Evolutionary conservation across 345 rosid genomes (phyloP).

Genomic region (Trapa incisa): DNA sequence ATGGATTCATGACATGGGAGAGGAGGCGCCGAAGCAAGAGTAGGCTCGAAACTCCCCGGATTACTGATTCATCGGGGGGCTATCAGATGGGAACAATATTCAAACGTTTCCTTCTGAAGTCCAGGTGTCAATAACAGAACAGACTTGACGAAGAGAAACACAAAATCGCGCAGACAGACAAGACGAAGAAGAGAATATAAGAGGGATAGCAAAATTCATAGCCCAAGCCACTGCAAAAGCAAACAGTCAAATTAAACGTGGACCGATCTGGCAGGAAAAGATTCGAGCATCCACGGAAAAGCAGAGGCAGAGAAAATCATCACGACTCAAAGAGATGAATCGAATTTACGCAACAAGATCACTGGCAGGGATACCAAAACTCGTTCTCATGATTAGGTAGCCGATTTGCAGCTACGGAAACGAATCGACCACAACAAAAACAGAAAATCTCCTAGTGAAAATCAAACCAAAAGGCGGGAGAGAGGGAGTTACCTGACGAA

Average conservation of each 20-base stretch:
- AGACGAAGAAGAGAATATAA: too few species aligned
- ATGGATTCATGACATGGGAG: background rate
- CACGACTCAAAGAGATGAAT: background rate
- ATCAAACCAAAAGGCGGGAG: background rate
- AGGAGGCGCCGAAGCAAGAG: background rate
- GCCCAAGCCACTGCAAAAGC: background rate
- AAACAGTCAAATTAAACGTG: background rate
- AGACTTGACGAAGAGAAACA: background rate
- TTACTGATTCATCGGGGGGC: too few species aligned
- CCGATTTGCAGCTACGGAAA: background rate
- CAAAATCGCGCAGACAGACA: background rate
- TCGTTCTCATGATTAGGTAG: background rate
- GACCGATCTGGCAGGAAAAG: background rate
- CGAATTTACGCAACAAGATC: background rate
- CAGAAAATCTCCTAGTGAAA: background rate
- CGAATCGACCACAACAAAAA: background rate
- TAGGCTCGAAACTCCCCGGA: background rate
- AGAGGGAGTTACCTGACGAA: background rate
- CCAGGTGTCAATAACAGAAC: background rate
- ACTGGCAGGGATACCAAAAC: background rate
- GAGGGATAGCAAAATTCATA: background rate
- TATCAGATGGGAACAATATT: background rate
- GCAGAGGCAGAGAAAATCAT: background rate
- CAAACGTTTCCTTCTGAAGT: background rate
- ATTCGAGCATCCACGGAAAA: background rate